A percentile compares a stretch with the other conserved stretches of the same genome.
phyloP scores from a whole-genome alignment of 2,329 filamentous ascomycete species.

The Knufia fluminis region DNA sequence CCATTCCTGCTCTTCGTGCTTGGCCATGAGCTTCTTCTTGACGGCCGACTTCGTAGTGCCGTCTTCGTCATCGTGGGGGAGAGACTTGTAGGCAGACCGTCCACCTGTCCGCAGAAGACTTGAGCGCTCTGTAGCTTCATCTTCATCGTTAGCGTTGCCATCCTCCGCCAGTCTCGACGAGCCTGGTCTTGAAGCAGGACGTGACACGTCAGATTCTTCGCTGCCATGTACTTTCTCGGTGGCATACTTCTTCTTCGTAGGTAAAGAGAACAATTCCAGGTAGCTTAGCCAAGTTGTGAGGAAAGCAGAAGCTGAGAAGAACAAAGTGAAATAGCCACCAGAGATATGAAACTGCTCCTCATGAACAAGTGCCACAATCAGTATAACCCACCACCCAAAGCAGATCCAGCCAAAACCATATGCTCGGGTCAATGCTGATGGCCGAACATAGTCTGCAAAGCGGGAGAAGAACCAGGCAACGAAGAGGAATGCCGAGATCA shows the following conservation, averaged over 20 bases:
- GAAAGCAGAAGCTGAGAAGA: slow-evolving; percentile 69
- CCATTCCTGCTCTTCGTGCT: slow-evolving; percentile 65
- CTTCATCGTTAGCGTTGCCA: slow-evolving; percentile 27
- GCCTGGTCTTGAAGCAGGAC: slow-evolving; percentile 6
- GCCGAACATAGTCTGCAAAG: slow-evolving; percentile 67
- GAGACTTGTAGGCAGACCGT: slow-evolving; percentile 25
- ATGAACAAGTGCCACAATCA: slow-evolving; percentile 65
- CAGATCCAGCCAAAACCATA: slow-evolving; percentile 84
- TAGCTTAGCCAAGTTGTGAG: slow-evolving; percentile 66
- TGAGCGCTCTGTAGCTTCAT: slow-evolving; percentile 20
- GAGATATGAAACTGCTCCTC: slow-evolving; percentile 64
- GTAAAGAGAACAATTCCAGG: slow-evolving; percentile 69
- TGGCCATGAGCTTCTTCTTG: slow-evolving; percentile 12
- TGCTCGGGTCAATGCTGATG: slow-evolving; percentile 74
- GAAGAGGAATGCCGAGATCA: slow-evolving; percentile 70
- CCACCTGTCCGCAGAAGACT: slow-evolving; percentile 15
- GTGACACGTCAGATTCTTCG: slow-evolving; percentile 16
- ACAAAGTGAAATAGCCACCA: slow-evolving; percentile 70
- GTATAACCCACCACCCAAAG: slow-evolving; percentile 58
- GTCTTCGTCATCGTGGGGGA: slow-evolving; percentile 30
- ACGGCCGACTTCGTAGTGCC: slow-evolving; percentile 21
- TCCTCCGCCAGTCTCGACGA: slow-evolving; percentile 14
- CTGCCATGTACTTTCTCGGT: slow-evolving; percentile 40
- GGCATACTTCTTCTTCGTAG: slow-evolving; percentile 61
- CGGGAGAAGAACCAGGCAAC: slow-evolving; percentile 74